phyloP scores from a whole-genome alignment of 257 asterid species.

The Knoxia roxburghii region DNA sequence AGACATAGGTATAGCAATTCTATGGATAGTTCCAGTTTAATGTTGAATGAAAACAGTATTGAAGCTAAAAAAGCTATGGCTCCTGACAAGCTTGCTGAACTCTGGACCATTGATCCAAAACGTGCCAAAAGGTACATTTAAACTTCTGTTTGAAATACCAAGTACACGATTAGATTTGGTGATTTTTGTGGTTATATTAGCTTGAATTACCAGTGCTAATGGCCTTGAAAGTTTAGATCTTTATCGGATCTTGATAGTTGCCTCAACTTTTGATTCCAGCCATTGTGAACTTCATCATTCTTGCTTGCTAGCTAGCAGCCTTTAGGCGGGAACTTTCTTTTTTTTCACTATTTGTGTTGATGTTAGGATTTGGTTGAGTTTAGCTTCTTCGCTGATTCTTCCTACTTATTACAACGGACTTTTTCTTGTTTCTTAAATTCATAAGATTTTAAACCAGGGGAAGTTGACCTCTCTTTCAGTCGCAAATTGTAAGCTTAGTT shows the following conservation, averaged over 20 bases:
- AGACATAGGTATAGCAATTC: slow-evolving; percentile 67
- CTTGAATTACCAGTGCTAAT: too few species aligned
- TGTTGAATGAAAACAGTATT: slow-evolving; percentile 51
- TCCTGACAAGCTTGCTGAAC: slow-evolving; percentile 91
- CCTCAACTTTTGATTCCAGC: slow-evolving; percentile 2
- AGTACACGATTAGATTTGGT: background rate
- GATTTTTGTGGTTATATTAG: background rate
- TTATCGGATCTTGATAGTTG: slow-evolving; percentile 24
- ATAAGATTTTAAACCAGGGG: background rate
- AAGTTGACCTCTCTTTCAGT: background rate
- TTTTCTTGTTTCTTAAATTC: too few species aligned
- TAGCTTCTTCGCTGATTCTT: background rate
- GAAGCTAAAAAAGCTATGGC: slow-evolving; percentile 98
- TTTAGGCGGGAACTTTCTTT: background rate
- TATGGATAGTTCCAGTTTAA: slow-evolving; percentile 60
- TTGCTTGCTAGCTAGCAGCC: background rate
- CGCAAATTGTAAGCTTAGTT: too few species aligned
- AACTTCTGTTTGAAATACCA: background rate
- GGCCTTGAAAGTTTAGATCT: slow-evolving; percentile 35
- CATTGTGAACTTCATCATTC: background rate
- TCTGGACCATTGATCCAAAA: slow-evolving; percentile 94
- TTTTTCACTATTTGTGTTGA: background rate
- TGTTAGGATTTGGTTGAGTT: background rate
- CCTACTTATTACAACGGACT: background rate
- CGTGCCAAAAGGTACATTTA: slow-evolving; percentile 79